Evolutionary conservation across 495 filamentous ascomycete species (phyloP), one percentile per base, ranked within the genome.

Genomic region (Xylaria acuta): DNA sequence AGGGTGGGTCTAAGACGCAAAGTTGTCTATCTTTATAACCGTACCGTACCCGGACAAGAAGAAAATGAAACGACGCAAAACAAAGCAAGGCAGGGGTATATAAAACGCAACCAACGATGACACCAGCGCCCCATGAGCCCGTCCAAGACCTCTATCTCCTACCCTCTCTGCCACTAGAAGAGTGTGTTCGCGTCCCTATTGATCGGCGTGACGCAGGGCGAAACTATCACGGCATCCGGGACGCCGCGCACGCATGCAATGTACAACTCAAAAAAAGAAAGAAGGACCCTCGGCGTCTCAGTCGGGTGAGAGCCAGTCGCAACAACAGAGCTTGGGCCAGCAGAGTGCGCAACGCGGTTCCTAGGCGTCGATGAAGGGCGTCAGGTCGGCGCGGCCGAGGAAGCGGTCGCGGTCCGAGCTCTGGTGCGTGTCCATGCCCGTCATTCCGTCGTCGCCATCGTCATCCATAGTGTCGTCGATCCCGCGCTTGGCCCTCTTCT

Each of bases 391-490:
- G 12, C 68, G 54, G 25, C 68, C 68, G n/a, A 70, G 30, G 32
- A 70, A 70, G 18, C 68, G 56, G 22, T 70, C 68, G 12, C 45
- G 68, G 9, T 70, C 68, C 25, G n/a, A 63, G 68, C 43, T 53
- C 40, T 36, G 22, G 22, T 54, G 25, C 6, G 3, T 1, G 32
- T 69, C 77, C 69, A 64, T 40, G 1, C 73, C 80, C 20, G 65
- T 74, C 73, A 74, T 76, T 3, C 74, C 69, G 11, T 75, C 71
- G 45, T 80, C 76, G n/a, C 53, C 70, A 22, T 79, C 74, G 34
- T 77, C 72, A 30, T 76, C 78, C 22, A 77, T 18, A 7, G 75
- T 77, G 11, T 80, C 78, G 11, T 81, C 79, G 34, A 82, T 73
- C 1, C 71, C 60, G 36, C 82, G 70, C 66, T 83, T 84, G 1